A percentile compares a stretch with the other conserved stretches of the same genome.
Evolutionary conservation across 305 asterid genomes (phyloP).

Genomic region (Solanum chacoense): DNA sequence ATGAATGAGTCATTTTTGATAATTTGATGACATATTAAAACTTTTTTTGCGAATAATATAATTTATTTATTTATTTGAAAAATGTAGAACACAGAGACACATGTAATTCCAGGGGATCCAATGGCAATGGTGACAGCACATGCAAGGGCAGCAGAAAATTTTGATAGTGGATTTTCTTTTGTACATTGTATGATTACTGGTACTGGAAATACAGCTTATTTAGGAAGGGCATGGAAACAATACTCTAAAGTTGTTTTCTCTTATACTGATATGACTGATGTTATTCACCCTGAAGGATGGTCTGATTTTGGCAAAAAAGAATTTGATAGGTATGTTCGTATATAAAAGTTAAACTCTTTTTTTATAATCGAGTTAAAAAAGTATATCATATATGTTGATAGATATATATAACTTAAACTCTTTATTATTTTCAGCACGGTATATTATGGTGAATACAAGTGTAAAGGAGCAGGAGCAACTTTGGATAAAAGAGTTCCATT

Average conservation of each 20-base stretch:
- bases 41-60: background rate
- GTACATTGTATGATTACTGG: slow-evolving; percentile 61
- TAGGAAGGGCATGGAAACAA: slow-evolving; percentile 59
- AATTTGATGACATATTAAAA: background rate
- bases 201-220: slow-evolving; percentile 22
- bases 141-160: slow-evolving; percentile 5
- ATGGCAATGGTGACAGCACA: slow-evolving; percentile 56
- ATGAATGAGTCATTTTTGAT: background rate
- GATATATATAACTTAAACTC: background rate
- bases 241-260: slow-evolving; percentile 38
- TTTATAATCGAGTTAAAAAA: background rate
- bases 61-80: background rate
- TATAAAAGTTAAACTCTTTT: background rate
- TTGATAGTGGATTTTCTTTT: slow-evolving; percentile 34
- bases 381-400: background rate
- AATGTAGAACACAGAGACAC: slow-evolving; percentile 45
- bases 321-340: background rate
- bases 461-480: slow-evolving; percentile 40
- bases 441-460: slow-evolving; percentile 49
- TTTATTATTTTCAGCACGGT: slow-evolving; percentile 32
- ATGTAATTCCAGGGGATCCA: slow-evolving; percentile 49
- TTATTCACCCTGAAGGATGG: slow-evolving; percentile 56
- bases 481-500: slow-evolving; percentile 12
- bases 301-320: background rate
- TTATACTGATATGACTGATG: slow-evolving; percentile 39